Evolutionary conservation across 257 asterid species (phyloP).

Genomic region (Osmanthus fragrans): DNA sequence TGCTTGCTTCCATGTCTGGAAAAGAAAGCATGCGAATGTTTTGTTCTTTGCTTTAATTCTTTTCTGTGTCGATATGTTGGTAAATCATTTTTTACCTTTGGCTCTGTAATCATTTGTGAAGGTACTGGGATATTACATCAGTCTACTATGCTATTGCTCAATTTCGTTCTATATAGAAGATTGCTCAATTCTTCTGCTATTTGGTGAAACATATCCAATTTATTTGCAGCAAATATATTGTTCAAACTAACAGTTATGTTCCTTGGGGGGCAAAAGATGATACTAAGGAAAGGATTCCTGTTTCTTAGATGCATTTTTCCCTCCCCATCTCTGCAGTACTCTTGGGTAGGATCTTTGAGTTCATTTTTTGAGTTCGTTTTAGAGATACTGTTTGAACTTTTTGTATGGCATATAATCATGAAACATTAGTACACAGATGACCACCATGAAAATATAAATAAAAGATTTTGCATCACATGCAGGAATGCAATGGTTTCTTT

Average conservation of each 20-base stretch:
- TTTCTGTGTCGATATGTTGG: not conserved
- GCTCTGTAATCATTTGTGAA: not conserved
- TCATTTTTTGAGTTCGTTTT: not conserved
- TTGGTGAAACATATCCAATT: too few relatives aligned
- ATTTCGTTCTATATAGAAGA: not conserved
- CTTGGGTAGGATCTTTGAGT: not conserved
- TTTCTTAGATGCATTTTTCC: not conserved
- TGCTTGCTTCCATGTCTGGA: not conserved
- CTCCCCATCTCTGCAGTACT: not conserved
- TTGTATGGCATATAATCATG: not conserved
- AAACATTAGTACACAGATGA: not conserved
- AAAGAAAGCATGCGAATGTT: not conserved
- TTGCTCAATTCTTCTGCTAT: not conserved
- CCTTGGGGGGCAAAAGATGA: not conserved
- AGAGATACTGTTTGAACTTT: not conserved
- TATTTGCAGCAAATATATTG: not conserved
- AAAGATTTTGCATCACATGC: constrained; percentile 1
- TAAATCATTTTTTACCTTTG: not conserved
- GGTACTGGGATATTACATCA: not conserved
- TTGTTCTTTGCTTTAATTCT: not conserved
- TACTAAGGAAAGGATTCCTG: not conserved
- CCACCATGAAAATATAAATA: not conserved
- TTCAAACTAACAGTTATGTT: not conserved
- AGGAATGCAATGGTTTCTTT: constrained; percentile 7
- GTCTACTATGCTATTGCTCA: not conserved